phyloP scores from a whole-genome alignment of 2,329 filamentous ascomycete genomes.

The Trichoderma polysporum region DNA sequence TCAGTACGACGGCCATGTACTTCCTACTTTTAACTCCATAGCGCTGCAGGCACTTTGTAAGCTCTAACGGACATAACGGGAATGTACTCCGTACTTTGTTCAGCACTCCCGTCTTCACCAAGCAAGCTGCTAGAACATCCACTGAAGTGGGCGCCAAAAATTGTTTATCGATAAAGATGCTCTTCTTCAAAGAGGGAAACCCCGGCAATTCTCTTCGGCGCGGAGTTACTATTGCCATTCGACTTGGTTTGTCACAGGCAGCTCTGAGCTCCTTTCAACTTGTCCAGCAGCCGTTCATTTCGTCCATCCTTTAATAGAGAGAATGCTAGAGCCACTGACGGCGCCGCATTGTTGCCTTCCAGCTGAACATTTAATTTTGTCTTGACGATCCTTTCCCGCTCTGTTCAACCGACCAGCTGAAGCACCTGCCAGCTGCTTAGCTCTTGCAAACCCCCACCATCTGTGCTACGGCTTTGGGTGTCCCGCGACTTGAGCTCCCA shows the following conservation, averaged over 20 bases:
- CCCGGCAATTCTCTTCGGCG: slow-evolving; percentile 11
- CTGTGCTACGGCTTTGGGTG: slow-evolving; percentile 13
- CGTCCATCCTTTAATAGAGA: neutral
- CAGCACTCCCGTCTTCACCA: no score
- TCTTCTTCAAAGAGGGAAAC: neutral
- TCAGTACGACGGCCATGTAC: neutral
- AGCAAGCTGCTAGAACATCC: neutral
- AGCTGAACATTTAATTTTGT: neutral
- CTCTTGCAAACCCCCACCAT: slow-evolving; percentile 18
- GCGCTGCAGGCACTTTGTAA: neutral
- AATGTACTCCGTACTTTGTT: slow-evolving; percentile 1
- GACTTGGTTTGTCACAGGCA: slow-evolving; percentile 6
- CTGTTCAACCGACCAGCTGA: neutral
- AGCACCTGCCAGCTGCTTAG: neutral
- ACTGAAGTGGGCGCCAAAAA: neutral
- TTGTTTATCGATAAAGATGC: slow-evolving; percentile 18
- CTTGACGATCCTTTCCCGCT: neutral
- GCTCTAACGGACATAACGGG: neutral
- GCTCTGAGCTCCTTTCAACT: slow-evolving; percentile 4
- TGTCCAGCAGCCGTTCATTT: neutral
- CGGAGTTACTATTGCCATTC: slow-evolving; percentile 18
- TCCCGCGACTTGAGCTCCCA: neutral
- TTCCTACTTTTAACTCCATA: neutral
- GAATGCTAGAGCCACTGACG: neutral
- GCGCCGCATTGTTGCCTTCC: neutral